Conservation (phyloP, 352 stramenopile genomes). For the Phytophthora megakarya region DNA sequence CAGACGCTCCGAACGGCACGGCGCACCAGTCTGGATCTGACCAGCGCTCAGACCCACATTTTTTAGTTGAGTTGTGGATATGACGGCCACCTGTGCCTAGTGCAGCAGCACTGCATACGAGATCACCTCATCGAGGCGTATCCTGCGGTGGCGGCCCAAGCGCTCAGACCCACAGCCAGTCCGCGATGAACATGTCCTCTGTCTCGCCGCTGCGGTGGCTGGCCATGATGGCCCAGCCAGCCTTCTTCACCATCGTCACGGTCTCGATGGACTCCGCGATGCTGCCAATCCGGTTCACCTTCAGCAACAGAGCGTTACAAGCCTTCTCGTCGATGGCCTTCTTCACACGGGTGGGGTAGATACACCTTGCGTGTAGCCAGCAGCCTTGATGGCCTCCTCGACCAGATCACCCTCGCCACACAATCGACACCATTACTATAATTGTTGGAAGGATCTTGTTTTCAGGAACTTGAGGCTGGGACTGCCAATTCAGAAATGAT, state of each 20-base stretch:
- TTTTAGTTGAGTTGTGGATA: too few relatives aligned
- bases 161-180: conserved; percentile 99
- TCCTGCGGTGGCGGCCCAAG: too few relatives aligned
- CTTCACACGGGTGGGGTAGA: conserved; percentile 96
- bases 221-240: conserved; percentile 99
- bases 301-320: conserved; percentile 98
- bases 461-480: too few relatives aligned
- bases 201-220: conserved; percentile 99
- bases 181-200: conserved; percentile 99
- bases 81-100: too few relatives aligned
- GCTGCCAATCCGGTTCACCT: conserved; percentile 99
- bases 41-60: conserved; percentile 96
- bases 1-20: conserved; percentile 96
- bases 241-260: conserved; percentile 98
- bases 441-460: too few relatives aligned
- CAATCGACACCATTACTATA: too few relatives aligned
- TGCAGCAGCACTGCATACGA: too few relatives aligned
- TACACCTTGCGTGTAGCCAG: conserved; percentile 97
- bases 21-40: conserved; percentile 99
- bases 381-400: conserved; percentile 88
- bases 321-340: conserved; percentile 93
- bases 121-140: too few relatives aligned
- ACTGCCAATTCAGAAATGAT: too few relatives aligned
- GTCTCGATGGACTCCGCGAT: conserved; percentile 99
- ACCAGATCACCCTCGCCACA: too few relatives aligned